Evolutionary conservation across 2,329 filamentous ascomycete genomes (phyloP).

Genomic region (Fusarium goolgardi): DNA sequence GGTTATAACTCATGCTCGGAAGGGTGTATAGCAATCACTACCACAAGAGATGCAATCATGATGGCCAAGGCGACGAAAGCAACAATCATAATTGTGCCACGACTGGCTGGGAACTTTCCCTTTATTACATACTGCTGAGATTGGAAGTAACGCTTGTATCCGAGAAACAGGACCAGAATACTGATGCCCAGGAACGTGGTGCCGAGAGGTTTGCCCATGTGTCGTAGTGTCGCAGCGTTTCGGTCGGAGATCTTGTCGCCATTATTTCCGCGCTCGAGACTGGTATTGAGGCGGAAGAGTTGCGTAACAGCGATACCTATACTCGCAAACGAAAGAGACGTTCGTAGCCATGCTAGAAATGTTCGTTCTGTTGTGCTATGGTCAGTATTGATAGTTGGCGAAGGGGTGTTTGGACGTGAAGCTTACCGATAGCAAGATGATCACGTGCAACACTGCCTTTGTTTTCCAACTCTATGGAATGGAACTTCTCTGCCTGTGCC

Average conservation of each 20-base stretch:
- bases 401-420: not conserved
- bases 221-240: slow-evolving; percentile 62
- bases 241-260: slow-evolving; percentile 46
- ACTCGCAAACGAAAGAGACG: slow-evolving; percentile 81
- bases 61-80: slow-evolving; percentile 72
- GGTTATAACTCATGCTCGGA: slow-evolving; percentile 36
- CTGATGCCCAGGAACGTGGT: slow-evolving; percentile 81
- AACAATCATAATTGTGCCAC: slow-evolving; percentile 79
- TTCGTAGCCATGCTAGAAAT: slow-evolving; percentile 87
- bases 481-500: slow-evolving; percentile 60
- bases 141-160: slow-evolving; percentile 82
- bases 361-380: slow-evolving; percentile 72
- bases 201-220: slow-evolving; percentile 78
- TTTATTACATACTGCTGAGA: slow-evolving; percentile 82
- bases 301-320: slow-evolving; percentile 88
- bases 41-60: slow-evolving; percentile 69
- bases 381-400: slow-evolving; percentile 10
- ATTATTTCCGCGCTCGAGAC: slow-evolving; percentile 57
- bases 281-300: slow-evolving; percentile 83
- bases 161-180: slow-evolving; percentile 79
- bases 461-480: slow-evolving; percentile 81
- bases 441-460: slow-evolving; percentile 86
- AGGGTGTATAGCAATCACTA: slow-evolving; percentile 68
- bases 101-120: slow-evolving; percentile 82
- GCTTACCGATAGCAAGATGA: slow-evolving; percentile 79